phyloP scores from a whole-genome alignment of 225 moss, liverwort and hornwort species.

The Lunularia cruciata region DNA sequence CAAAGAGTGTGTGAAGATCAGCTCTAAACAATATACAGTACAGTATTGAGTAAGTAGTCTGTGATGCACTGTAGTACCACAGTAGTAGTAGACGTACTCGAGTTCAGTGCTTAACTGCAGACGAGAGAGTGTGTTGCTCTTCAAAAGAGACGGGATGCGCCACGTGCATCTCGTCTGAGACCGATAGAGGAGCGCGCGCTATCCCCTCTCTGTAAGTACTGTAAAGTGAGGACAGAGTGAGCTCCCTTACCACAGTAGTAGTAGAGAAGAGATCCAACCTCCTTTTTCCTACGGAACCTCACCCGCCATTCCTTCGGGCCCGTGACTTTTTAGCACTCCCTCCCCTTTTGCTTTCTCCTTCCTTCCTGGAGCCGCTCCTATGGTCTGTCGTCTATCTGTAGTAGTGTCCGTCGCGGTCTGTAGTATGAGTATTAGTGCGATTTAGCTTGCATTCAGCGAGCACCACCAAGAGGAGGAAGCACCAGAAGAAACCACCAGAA shows the following conservation, averaged over 20 bases:
- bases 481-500: neutral
- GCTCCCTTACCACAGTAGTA: neutral
- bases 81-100: neutral
- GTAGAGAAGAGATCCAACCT: neutral
- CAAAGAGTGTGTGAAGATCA: no score
- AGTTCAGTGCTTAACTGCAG: no score
- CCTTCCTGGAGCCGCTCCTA: neutral
- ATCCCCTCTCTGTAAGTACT: neutral
- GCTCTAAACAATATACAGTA: no score
- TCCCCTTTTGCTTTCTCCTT: neutral
- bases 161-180: conserved; percentile 36
- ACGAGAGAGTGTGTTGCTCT: no score
- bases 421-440: neutral
- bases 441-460: conserved; percentile 15
- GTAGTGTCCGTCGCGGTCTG: no score
- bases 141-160: conserved; percentile 28
- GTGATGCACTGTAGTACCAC: conserved; percentile 2
- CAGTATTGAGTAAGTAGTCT: neutral
- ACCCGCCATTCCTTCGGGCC: neutral
- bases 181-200: neutral
- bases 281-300: neutral
- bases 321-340: neutral
- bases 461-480: neutral
- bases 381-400: no score
- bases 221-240: no score